Evolutionary conservation across 768 basidiomycete species (phyloP).

Genomic region (Panaeolus papilionaceus): DNA sequence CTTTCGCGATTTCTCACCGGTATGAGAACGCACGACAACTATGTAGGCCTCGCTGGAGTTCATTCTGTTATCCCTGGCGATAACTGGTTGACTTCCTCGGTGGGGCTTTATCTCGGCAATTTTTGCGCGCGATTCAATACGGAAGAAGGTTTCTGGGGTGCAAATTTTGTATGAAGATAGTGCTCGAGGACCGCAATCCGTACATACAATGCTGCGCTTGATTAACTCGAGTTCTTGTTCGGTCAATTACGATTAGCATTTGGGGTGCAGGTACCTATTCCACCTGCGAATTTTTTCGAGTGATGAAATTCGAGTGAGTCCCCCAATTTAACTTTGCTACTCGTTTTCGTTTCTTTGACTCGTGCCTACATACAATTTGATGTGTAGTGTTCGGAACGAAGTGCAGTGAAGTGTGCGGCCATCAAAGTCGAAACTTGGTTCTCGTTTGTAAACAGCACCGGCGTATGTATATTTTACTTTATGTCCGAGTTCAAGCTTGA

Average conservation of each 20-base stretch:
- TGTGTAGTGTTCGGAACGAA: no score
- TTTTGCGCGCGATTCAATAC: background rate
- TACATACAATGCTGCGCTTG: background rate
- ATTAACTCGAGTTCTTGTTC: constrained; percentile 5
- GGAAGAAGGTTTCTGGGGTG: constrained; percentile 13
- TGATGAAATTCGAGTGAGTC: background rate
- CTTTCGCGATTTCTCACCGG: constrained; percentile 2
- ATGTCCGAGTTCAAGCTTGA: background rate
- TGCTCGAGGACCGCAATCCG: background rate
- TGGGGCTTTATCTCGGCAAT: background rate
- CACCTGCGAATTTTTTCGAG: background rate
- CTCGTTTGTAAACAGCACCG: background rate
- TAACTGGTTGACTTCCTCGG: background rate
- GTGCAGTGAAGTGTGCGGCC: background rate
- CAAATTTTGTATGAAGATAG: background rate
- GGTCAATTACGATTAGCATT: background rate
- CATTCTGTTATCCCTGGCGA: background rate
- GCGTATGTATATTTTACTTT: background rate
- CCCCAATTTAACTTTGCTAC: background rate
- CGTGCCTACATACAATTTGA: background rate
- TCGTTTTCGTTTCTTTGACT: background rate
- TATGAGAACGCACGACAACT: background rate
- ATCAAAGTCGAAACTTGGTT: background rate
- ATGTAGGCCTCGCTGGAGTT: background rate
- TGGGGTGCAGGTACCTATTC: background rate